Conservation (phyloP, 495 filamentous ascomycete species). For the Jackrogersella multiformis region DNA sequence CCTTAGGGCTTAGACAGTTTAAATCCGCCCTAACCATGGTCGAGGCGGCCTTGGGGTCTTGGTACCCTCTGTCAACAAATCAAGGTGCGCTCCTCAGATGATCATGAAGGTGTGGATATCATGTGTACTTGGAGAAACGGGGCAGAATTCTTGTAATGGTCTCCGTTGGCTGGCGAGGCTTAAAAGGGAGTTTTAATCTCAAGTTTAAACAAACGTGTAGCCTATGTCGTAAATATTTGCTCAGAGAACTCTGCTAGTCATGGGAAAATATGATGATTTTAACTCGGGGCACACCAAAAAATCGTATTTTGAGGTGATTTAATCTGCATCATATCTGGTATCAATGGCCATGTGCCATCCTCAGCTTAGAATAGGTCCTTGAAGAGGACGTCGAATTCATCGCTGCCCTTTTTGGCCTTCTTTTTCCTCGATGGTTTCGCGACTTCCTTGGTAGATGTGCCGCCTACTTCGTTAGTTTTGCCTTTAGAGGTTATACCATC, state of each 20-base stretch:
- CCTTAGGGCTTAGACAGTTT: neutral
- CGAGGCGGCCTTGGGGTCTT: neutral
- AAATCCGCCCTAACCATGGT: neutral
- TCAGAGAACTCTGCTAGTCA: slow-evolving; percentile 11
- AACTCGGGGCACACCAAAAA: neutral
- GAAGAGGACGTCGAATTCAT: slow-evolving; percentile 53
- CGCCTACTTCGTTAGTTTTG: neutral
- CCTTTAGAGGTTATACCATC: neutral
- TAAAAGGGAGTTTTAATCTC: slow-evolving; percentile 10
- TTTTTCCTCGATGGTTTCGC: slow-evolving; percentile 29
- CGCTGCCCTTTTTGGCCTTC: slow-evolving; percentile 44
- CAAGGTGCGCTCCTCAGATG: neutral
- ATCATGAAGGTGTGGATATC: slow-evolving; percentile 20
- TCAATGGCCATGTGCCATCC: neutral
- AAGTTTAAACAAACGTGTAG: slow-evolving; percentile 6
- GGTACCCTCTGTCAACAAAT: neutral
- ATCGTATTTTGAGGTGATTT: neutral
- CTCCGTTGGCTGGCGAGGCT: slow-evolving; percentile 26
- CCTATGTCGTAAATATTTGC: slow-evolving; percentile 18
- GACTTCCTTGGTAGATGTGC: slow-evolving; percentile 8
- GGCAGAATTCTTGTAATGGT: slow-evolving; percentile 26
- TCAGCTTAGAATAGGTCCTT: slow-evolving; percentile 33
- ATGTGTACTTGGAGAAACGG: slow-evolving; percentile 27
- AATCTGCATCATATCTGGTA: neutral
- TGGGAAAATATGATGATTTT: slow-evolving; percentile 1